phyloP scores from a whole-genome alignment of 164 flowering plant genomes.

The Litsea cubeba region DNA sequence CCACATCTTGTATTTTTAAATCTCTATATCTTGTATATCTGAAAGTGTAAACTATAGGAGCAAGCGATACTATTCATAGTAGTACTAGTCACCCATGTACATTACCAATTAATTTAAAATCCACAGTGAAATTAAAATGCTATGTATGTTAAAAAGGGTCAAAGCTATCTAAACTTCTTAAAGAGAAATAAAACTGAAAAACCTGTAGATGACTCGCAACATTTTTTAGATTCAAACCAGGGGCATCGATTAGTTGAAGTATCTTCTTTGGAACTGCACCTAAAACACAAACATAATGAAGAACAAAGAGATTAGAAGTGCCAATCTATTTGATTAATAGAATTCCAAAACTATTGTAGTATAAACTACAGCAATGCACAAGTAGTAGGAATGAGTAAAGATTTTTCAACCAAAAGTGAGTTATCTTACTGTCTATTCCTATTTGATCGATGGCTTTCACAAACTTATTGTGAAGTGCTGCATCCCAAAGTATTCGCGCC shows the following conservation, averaged over 20 bases:
- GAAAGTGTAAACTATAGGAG: too few species aligned
- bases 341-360: not conserved
- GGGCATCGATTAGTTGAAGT: slow-evolving; percentile 81
- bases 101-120: too few species aligned
- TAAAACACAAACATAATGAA: slow-evolving; percentile 17
- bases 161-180: too few species aligned
- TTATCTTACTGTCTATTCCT: slow-evolving; percentile 75
- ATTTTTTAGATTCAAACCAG: slow-evolving; percentile 89
- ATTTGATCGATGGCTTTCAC: slow-evolving; percentile 77
- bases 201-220: slow-evolving; percentile 99
- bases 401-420: not conserved
- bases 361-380: not conserved
- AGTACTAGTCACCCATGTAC: too few species aligned
- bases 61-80: too few species aligned
- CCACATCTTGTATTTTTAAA: too few species aligned
- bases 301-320: not conserved
- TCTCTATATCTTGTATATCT: too few species aligned
- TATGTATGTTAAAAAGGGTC: not conserved
- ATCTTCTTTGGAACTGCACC: slow-evolving; percentile 93
- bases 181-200: not conserved
- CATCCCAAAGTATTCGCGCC: slow-evolving; percentile 83
- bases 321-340: not conserved
- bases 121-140: not conserved
- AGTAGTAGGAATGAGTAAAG: not conserved
- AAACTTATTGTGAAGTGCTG: slow-evolving; percentile 84